A percentile compares a stretch with the other conserved stretches of the same genome.
phyloP scores from a whole-genome alignment of 1,284 basidiomycete genomes.

The Puccinia coronata region DNA sequence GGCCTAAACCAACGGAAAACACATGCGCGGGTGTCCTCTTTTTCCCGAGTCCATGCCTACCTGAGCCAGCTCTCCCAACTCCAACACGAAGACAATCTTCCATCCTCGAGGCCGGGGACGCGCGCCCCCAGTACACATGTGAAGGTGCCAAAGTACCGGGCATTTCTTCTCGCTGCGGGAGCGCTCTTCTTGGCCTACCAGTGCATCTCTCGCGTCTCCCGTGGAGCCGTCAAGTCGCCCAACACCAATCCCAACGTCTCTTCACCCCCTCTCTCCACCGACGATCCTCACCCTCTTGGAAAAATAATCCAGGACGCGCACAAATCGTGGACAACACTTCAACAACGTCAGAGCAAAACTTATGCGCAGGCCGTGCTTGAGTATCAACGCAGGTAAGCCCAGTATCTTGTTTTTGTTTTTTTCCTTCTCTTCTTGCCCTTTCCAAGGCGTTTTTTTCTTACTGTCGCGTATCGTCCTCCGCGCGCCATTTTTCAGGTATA shows the following conservation, averaged over 20 bases:
- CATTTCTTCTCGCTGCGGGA: neutral
- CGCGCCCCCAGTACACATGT: too few relatives aligned
- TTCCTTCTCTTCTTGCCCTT: neutral
- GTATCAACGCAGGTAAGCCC: slow-evolving; percentile 29
- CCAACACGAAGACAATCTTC: neutral
- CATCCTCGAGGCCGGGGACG: neutral
- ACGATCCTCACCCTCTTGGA: slow-evolving; percentile 27
- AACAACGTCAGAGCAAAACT: slow-evolving; percentile 36
- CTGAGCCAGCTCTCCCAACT: neutral
- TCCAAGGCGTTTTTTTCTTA: neutral
- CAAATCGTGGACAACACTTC: slow-evolving; percentile 26
- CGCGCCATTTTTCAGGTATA: slow-evolving; percentile 26
- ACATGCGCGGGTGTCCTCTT: neutral
- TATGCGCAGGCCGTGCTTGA: neutral
- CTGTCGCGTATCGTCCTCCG: neutral
- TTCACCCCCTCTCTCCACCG: neutral
- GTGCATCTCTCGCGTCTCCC: neutral
- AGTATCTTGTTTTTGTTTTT: too few relatives aligned
- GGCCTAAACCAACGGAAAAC: neutral
- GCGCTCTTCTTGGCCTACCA: neutral
- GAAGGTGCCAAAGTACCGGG: neutral
- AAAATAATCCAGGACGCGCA: slow-evolving; percentile 27
- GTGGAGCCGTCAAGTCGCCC: too few relatives aligned
- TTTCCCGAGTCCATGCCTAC: slow-evolving; percentile 17
- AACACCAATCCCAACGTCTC: neutral